Conservation (phyloP, 1,284 basidiomycete genomes). For the Ganoderma resinaceum region DNA sequence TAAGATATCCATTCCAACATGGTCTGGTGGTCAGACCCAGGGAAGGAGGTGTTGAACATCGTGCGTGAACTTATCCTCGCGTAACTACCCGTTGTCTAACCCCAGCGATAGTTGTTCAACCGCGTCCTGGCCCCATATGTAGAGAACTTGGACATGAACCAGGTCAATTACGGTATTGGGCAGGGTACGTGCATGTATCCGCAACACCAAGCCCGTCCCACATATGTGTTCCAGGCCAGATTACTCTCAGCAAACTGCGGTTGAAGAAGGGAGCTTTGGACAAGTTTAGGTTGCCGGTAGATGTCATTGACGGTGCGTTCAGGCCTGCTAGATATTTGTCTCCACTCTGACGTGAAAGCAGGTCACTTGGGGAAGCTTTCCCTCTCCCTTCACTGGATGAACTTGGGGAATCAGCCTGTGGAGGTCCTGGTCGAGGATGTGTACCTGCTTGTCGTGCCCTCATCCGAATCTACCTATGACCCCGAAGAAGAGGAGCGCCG, state of each 20-base stretch:
- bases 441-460: conserved; percentile 92
- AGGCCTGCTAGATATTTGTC: too few species aligned
- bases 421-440: conserved; percentile 95
- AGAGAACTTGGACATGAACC: conserved; percentile 94
- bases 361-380: conserved; percentile 94
- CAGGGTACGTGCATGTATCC: conserved; percentile 62
- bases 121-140: conserved; percentile 95
- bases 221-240: conserved; percentile 65
- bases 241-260: conserved; percentile 83
- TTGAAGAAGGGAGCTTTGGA: conserved; percentile 96
- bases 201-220: not conserved
- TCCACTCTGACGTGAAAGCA: conserved; percentile 39
- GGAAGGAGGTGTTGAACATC: conserved; percentile 79
- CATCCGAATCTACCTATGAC: conserved; percentile 75
- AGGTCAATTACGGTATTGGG: conserved; percentile 95
- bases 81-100: conserved; percentile 9
- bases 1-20: conserved; percentile 31
- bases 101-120: conserved; percentile 76
- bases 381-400: conserved; percentile 95
- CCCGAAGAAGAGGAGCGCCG: conserved; percentile 87
- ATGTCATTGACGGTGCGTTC: conserved; percentile 87
- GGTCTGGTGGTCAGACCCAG: conserved; percentile 85
- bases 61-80: conserved; percentile 46
- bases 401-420: conserved; percentile 92
- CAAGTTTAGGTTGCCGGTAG: conserved; percentile 95